Base-by-base conservation (phyloP, 1,139 yeast genomes). In the Kodamaea anthophila region DNA sequence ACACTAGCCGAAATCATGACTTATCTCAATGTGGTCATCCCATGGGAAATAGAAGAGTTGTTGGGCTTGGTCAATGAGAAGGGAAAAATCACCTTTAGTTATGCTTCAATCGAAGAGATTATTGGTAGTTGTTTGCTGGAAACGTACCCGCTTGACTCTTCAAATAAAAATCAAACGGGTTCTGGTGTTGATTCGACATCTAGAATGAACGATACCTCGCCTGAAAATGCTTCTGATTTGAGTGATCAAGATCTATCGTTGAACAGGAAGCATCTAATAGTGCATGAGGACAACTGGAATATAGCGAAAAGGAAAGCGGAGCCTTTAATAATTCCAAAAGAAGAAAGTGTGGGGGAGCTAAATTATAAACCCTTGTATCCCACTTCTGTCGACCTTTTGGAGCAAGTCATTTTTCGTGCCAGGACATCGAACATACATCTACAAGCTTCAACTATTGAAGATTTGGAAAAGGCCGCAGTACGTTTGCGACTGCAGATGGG, bases 101-200 rank as follows among this genome's bases (percentile, higher is more conserved):
- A 76, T 45, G 60, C 70, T 9, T 74, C 82, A n/a, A 73, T 74
- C 30, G 78, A 71, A 35, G 84, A 77, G 40, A 67, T 77, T 26
- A 74, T 77, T 4, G 75, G 76, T 14, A 71, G 81, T 48, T 75
- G 83, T 41, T 59, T 74, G 8, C 70, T 70, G 47, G 78, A 72
- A 34, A 25, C 34, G 4, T 37, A 19, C 10, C 22, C 22, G 11
- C 5, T 18, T n/a, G 20, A 10, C n/a, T n/a, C n/a, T n/a, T n/a
- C n/a, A n/a, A n/a, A 13, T 10, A 15, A 18, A n/a, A 23, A 18
- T 13, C 11, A 18, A 5, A n/a, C 18, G 10, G 6, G 23, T 5
- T 18, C 31, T 12, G 21, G 15, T 14, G 11, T 31, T 9, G 21
- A 24, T 13, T 24, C 29, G 11, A 11, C 26, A 8, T 15, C 28